phyloP scores from a whole-genome alignment of 2,329 filamentous ascomycete species.

The Eutypa lata region DNA sequence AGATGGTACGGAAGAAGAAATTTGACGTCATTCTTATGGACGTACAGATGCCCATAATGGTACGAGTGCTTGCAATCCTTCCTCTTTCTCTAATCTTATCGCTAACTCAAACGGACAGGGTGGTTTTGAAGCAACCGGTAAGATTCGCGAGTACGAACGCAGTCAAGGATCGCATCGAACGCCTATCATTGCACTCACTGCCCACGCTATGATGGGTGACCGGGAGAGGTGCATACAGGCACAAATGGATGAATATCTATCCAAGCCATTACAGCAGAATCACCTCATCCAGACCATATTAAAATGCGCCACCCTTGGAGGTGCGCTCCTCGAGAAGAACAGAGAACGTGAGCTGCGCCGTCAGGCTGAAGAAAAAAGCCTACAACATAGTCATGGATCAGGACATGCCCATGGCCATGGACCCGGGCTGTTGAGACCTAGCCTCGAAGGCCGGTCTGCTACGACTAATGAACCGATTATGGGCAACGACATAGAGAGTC shows the following conservation, averaged over 20 bases:
- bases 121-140: slow-evolving; percentile 93
- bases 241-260: slow-evolving; percentile 98
- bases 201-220: slow-evolving; percentile 98
- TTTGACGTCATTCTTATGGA: slow-evolving; percentile 99
- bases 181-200: slow-evolving; percentile 93
- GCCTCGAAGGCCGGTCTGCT: slow-evolving; percentile 56
- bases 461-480: slow-evolving; percentile 64
- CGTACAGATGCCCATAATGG: slow-evolving; percentile 99
- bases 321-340: slow-evolving; percentile 76
- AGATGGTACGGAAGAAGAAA: slow-evolving; percentile 85
- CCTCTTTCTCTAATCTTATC: neutral
- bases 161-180: slow-evolving; percentile 77
- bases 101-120: slow-evolving; percentile 50
- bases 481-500: slow-evolving; percentile 56
- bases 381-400: slow-evolving; percentile 35
- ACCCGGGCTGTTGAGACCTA: slow-evolving; percentile 23
- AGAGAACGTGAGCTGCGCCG: slow-evolving; percentile 57
- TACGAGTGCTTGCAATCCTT: slow-evolving; percentile 38
- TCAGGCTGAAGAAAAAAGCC: slow-evolving; percentile 45
- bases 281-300: slow-evolving; percentile 97
- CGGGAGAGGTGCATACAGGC: slow-evolving; percentile 97
- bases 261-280: slow-evolving; percentile 94
- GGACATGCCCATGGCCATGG: neutral
- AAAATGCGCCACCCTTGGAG: slow-evolving; percentile 90
- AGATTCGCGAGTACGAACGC: slow-evolving; percentile 93